Evolutionary conservation across 2,329 filamentous ascomycete genomes (phyloP).

Genomic region (Corinectria fuckeliana): DNA sequence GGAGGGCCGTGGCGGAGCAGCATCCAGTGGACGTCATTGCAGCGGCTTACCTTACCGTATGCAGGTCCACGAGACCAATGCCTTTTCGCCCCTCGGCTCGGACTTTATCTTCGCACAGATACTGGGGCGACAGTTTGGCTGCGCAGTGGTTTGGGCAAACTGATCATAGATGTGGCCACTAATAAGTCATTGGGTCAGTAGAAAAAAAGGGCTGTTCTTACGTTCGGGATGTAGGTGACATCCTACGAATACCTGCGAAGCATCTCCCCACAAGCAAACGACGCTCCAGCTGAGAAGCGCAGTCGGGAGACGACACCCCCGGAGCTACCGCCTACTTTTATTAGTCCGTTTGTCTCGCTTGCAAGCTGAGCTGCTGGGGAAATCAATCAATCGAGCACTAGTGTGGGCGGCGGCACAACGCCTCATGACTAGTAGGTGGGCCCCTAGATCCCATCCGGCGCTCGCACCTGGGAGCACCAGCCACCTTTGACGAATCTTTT

Average conservation of each 20-base stretch:
- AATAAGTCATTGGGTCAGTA: neutral
- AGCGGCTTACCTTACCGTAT: constrained; percentile 3
- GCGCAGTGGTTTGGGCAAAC: neutral
- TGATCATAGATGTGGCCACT: neutral
- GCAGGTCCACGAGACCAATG: constrained; percentile 10
- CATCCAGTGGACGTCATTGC: constrained; percentile 1
- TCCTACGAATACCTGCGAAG: too few relatives aligned
- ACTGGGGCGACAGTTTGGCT: neutral
- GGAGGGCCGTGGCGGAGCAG: constrained; percentile 5
- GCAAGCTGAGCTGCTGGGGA: neutral
- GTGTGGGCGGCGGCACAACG: constrained; percentile 2
- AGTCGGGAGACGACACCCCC: neutral
- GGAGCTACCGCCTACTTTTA: neutral
- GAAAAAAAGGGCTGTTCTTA: neutral
- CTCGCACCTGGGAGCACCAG: constrained; percentile 10
- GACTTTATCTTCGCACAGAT: neutral
- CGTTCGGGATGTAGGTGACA: too few relatives aligned
- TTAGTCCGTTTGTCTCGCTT: neutral
- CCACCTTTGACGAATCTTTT: constrained; percentile 14
- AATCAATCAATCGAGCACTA: neutral
- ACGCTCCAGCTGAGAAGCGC: neutral
- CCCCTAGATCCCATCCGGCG: neutral
- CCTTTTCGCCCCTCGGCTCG: neutral
- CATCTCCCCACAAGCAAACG: neutral
- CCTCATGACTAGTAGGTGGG: constrained; percentile 1